phyloP scores from a whole-genome alignment of 305 asterid species.

The Fraxinus baroniana region DNA sequence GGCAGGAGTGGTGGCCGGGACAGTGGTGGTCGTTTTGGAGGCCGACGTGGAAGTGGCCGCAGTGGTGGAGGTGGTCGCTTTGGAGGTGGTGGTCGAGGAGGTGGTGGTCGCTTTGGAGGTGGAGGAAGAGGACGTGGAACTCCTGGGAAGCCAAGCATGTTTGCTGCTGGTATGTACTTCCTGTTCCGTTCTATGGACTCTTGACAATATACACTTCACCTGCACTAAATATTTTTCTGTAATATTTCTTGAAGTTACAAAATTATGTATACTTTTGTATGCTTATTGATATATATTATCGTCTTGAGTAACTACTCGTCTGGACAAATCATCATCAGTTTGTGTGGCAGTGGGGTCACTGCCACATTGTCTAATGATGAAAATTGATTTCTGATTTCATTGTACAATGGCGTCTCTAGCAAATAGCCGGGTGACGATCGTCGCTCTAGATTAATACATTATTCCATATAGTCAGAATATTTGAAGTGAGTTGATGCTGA shows the following conservation, averaged over 20 bases:
- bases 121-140: conserved; percentile 45
- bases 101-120: conserved; percentile 28
- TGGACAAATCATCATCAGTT: background rate
- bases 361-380: background rate
- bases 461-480: background rate
- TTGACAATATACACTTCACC: background rate
- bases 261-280: background rate
- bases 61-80: conserved; percentile 37
- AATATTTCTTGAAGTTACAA: background rate
- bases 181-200: background rate
- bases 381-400: background rate
- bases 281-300: background rate
- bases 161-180: conserved; percentile 27
- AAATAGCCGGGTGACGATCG: background rate
- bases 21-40: conserved; percentile 34
- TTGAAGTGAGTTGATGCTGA: background rate
- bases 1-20: conserved; percentile 31
- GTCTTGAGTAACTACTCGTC: background rate
- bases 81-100: conserved; percentile 19
- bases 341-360: background rate
- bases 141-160: conserved; percentile 39
- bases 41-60: conserved; percentile 24
- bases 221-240: background rate
- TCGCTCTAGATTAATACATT: background rate
- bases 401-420: background rate